These are phyloP conservation scores for Tolypocladium cylindrosporum DNA, from an alignment of 2,329 filamentous ascomycete genomes.

Conservation along the genomic window DNA sequence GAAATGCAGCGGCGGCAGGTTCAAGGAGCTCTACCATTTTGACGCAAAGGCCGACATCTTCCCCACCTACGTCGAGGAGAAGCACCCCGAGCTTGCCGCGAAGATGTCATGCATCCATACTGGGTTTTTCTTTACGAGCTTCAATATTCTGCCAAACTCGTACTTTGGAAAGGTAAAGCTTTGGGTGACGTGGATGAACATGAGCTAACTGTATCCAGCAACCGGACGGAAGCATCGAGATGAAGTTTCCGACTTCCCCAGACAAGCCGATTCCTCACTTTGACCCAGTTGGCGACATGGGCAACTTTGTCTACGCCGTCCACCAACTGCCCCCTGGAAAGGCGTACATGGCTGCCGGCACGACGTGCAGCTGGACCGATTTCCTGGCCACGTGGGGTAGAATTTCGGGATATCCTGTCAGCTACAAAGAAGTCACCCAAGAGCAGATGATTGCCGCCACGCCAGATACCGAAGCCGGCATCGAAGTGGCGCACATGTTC, in stretches of 20 bases:
- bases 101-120: slow-evolving; percentile 44
- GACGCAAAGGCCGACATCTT: slow-evolving; percentile 43
- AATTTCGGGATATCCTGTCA: slow-evolving; percentile 20
- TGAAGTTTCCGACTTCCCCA: slow-evolving; percentile 34
- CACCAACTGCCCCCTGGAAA: slow-evolving; percentile 38
- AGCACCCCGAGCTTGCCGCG: slow-evolving; percentile 30
- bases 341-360: slow-evolving; percentile 37
- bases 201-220: slow-evolving; percentile 12
- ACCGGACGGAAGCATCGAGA: slow-evolving; percentile 32
- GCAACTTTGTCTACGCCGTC: slow-evolving; percentile 37
- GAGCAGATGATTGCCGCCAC: slow-evolving; percentile 29
- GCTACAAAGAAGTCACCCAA: slow-evolving; percentile 27
- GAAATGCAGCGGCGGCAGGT: slow-evolving; percentile 33
- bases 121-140: slow-evolving; percentile 37
- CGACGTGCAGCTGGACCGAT: slow-evolving; percentile 34
- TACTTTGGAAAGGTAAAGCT: slow-evolving; percentile 33
- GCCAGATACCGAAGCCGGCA: slow-evolving; percentile 28
- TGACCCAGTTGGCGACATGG: slow-evolving; percentile 34
- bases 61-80: slow-evolving; percentile 31
- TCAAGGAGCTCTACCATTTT: slow-evolving; percentile 40
- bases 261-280: slow-evolving; percentile 31
- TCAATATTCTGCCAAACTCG: slow-evolving; percentile 31
- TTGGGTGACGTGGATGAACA: too few relatives aligned
- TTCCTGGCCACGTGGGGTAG: slow-evolving; percentile 32
- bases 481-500: slow-evolving; percentile 36